These are phyloP conservation scores for Acidiella bohemica DNA, from an alignment of 495 filamentous ascomycete genomes.

Conservation along the genomic window DNA sequence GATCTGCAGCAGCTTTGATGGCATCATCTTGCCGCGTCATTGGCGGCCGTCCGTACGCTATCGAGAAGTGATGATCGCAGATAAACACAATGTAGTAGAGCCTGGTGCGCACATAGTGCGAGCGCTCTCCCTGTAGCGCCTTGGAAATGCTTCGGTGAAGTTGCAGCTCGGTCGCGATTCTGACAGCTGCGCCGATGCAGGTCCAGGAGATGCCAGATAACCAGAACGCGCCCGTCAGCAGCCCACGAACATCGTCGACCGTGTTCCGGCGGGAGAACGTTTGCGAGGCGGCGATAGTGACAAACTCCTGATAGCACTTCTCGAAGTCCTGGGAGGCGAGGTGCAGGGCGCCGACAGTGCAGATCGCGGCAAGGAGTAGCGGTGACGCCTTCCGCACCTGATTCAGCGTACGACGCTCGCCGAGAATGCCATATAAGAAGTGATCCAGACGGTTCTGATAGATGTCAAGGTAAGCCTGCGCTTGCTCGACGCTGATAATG, in stretches of 20 bases:
- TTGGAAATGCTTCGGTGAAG: conserved; percentile 39
- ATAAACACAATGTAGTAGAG: conserved; percentile 43
- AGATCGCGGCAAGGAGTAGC: conserved; percentile 37
- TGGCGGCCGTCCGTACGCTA: conserved; percentile 41
- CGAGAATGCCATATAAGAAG: conserved; percentile 37
- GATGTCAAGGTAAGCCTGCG: conserved; percentile 37
- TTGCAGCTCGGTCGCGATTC: conserved; percentile 41
- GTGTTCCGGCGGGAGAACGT: conserved; percentile 40
- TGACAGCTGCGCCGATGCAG: conserved; percentile 42
- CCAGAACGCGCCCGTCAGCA: conserved; percentile 44
- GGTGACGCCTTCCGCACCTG: conserved; percentile 37
- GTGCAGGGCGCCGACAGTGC: conserved; percentile 41
- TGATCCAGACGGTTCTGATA: conserved; percentile 42
- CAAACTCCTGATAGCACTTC: conserved; percentile 41
- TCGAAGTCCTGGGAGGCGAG: conserved; percentile 36
- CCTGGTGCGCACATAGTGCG: conserved; percentile 30
- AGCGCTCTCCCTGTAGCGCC: conserved; percentile 31
- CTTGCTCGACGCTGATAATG: conserved; percentile 35
- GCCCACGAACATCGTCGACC: conserved; percentile 38
- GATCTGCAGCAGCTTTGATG: not conserved
- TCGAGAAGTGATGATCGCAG: conserved; percentile 43
- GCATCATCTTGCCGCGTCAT: conserved; percentile 31
- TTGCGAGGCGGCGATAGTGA: conserved; percentile 37
- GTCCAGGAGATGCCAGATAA: conserved; percentile 44
- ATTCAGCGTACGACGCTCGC: conserved; percentile 36